These are phyloP conservation scores for Pseudomonodictys pantanalensis DNA, from an alignment of 495 filamentous ascomycete genomes.

Conservation along the genomic window DNA sequence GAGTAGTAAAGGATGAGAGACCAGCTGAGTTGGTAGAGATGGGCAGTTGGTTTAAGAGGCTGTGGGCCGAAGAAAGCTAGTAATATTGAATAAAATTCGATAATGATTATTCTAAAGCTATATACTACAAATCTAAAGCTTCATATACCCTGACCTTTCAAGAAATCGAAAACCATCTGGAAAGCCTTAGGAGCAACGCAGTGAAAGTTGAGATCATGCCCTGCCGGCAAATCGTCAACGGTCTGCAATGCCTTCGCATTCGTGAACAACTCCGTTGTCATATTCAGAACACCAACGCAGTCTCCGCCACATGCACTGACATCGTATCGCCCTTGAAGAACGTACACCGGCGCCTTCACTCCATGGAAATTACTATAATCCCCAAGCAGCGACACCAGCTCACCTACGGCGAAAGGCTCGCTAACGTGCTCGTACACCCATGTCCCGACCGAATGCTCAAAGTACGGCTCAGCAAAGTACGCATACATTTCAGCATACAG, in stretches of 20 bases:
- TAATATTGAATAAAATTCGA: too few relatives aligned
- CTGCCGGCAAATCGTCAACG: neutral
- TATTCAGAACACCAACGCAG: neutral
- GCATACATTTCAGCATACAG: neutral
- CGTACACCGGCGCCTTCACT: neutral
- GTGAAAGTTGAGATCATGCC: neutral
- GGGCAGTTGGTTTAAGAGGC: constrained; percentile 42
- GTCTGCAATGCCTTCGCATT: neutral
- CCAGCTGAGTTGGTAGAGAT: constrained; percentile 35
- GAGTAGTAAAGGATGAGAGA: constrained; percentile 45
- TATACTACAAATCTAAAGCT: too few relatives aligned
- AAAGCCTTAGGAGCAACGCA: neutral
- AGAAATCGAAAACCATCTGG: neutral
- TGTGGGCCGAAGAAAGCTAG: too few relatives aligned
- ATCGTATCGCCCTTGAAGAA: neutral
- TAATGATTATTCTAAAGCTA: too few relatives aligned
- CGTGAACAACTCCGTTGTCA: neutral
- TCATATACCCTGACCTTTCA: too few relatives aligned
- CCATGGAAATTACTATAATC: neutral
- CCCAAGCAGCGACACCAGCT: neutral
- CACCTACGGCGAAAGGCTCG: neutral
- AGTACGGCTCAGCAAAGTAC: neutral
- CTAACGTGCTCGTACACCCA: neutral
- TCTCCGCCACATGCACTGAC: neutral
- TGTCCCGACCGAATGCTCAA: neutral